Evolutionary conservation across 2,329 filamentous ascomycete genomes (phyloP), one percentile per base, ranked within the genome.

Genomic region (Pyrenochaeta sp.): DNA sequence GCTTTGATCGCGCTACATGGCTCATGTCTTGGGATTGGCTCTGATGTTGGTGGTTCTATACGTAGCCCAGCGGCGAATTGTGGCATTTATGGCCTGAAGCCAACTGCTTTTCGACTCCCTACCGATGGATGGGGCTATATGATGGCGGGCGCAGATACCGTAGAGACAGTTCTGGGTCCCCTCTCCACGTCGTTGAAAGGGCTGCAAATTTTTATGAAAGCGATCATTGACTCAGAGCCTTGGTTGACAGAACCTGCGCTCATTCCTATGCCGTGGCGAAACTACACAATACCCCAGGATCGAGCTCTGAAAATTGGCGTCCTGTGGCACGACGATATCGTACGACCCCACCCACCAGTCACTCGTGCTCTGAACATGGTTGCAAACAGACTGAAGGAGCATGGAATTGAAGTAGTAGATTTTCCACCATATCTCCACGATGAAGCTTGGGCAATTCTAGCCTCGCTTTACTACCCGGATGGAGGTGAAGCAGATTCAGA

Each of bases 311-410:
- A 78, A 37, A 77, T 91, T 47, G 88, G 78, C 4, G 82, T 90
- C 29, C 78, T 90, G 72, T 86, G 83, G 82, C 78, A 87, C 69
- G 89, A 91, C 67, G 84, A 82, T 9, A 79, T 87, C 44, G 87
- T 89, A 4, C 79, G 74, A 5, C 88, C 89, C 0, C 89, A 90
- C 45, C 87, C 89, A 2, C 88, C 88, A 0, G 80, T 90, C 2
- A 74, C 79, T 0, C 79, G 87, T 5, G 87, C 85, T 1, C 69
- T 90, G 9, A 69, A 75, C 2, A 69, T 77, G 5, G 74, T 83
- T 0, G 78, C 77, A 0, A 70, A 75, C 2, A 78, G 71, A 43
- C 74, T 88, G 12, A 63, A 74, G 33, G 71, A 66, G 0, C 46
- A 79, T 0, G 82, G 82, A 1, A 78, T 87, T 60, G 79, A 84